Percentiles rank a stretch among this genome's conserved stretches.
phyloP scores from a whole-genome alignment of 2,329 filamentous ascomycete genomes.

The Thielaviopsis ethacetica region DNA sequence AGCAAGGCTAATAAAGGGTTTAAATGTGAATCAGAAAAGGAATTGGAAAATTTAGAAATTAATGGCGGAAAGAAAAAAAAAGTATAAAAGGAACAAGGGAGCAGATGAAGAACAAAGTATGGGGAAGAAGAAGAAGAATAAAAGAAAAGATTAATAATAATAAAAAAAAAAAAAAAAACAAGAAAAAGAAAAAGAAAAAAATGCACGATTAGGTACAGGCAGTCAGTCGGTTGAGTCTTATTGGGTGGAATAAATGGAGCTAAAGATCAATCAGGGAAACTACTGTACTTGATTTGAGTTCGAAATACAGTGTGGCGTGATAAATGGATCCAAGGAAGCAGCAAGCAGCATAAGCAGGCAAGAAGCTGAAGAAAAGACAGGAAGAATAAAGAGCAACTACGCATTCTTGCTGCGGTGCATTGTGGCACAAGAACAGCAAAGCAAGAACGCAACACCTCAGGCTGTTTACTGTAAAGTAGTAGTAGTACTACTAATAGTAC shows the following conservation, averaged over 20 bases:
- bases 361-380: too few relatives aligned
- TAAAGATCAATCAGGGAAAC: not conserved
- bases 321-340: not conserved
- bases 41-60: too few relatives aligned
- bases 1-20: not conserved
- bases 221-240: not conserved
- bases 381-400: too few relatives aligned
- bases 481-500: too few relatives aligned
- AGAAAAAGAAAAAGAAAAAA: not conserved
- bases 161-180: not conserved
- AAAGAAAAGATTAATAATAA: not conserved
- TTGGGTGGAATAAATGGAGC: not conserved
- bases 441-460: too few relatives aligned
- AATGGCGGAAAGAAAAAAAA: too few relatives aligned
- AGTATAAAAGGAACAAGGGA: too few relatives aligned
- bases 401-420: too few relatives aligned
- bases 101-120: not conserved
- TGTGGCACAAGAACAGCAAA: too few relatives aligned
- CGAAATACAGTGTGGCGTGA: not conserved
- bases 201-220: not conserved
- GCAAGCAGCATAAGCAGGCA: too few relatives aligned
- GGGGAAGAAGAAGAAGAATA: not conserved
- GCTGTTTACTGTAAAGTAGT: too few relatives aligned
- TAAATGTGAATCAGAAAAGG: too few relatives aligned
- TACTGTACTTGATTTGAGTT: not conserved